phyloP scores from a whole-genome alignment of 2,329 filamentous ascomycete species.

The Corniculantispora saksenae region DNA sequence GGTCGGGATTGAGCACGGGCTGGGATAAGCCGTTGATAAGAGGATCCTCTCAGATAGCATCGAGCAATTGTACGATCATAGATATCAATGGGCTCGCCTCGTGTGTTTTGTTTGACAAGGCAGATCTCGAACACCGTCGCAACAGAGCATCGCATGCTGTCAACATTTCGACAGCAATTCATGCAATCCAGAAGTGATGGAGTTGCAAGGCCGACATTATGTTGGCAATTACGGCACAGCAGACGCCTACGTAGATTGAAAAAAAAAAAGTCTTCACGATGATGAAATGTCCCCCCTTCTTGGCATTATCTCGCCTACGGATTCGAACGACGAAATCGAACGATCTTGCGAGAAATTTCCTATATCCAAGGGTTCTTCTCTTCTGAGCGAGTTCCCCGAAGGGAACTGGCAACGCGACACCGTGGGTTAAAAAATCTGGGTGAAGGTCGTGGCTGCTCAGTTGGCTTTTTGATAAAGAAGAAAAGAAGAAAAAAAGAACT shows the following conservation, averaged over 20 bases:
- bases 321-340: conserved; percentile 30
- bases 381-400: conserved; percentile 55
- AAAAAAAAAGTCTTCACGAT: conserved; percentile 19
- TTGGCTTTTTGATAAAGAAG: conserved; percentile 61
- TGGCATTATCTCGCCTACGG: conserved; percentile 59
- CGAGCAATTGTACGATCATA: background rate
- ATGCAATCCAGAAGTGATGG: no score
- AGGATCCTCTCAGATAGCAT: background rate
- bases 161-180: no score
- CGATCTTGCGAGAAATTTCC: conserved; percentile 58
- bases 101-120: background rate
- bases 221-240: no score
- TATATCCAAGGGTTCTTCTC: conserved; percentile 61
- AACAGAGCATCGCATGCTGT: no score
- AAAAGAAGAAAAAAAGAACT: conserved; percentile 38
- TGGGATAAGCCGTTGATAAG: background rate
- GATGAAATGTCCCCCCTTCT: conserved; percentile 57
- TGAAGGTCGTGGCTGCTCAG: conserved; percentile 67
- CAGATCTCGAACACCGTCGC: no score
- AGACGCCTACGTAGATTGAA: background rate
- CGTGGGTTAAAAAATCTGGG: conserved; percentile 53
- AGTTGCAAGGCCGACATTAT: no score
- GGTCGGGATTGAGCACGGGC: background rate
- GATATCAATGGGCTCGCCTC: background rate
- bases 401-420: conserved; percentile 63